A percentile compares a stretch with the other conserved stretches of the same genome.
Evolutionary conservation across 495 filamentous ascomycete species (phyloP).

Genomic region (Penicillium lividum): DNA sequence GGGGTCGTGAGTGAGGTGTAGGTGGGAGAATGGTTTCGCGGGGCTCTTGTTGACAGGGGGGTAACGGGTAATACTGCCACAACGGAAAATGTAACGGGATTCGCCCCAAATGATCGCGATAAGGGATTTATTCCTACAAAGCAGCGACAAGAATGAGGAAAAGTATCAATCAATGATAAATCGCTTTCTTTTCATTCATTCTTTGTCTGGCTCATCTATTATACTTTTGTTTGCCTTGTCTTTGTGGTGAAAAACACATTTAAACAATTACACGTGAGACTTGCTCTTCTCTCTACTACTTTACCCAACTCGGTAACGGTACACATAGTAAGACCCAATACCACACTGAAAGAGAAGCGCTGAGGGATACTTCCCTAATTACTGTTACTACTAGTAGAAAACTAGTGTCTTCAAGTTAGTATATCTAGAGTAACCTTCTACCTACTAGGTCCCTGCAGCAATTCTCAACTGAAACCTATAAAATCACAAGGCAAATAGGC

Average conservation of each 20-base stretch:
- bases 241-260: not conserved
- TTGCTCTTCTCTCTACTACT: not conserved
- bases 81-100: conserved; percentile 31
- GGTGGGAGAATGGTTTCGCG: conserved; percentile 37
- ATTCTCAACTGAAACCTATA: not conserved
- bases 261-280: not conserved
- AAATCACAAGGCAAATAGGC: not conserved
- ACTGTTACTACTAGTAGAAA: too few relatives aligned
- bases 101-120: conserved; percentile 9
- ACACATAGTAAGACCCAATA: not conserved
- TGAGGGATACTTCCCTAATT: too few relatives aligned
- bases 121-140: not conserved
- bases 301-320: not conserved
- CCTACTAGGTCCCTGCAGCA: too few relatives aligned
- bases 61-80: conserved; percentile 37
- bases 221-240: not conserved
- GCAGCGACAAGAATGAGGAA: not conserved
- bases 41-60: conserved; percentile 46
- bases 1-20: conserved; percentile 16
- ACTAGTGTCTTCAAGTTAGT: too few relatives aligned
- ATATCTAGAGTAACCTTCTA: too few relatives aligned
- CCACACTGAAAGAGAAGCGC: not conserved
- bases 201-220: not conserved
- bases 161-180: not conserved
- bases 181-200: not conserved